These are phyloP conservation scores for Hypoxylon sp. DNA, from an alignment of 2,329 filamentous ascomycete genomes.

Conservation along the genomic window DNA sequence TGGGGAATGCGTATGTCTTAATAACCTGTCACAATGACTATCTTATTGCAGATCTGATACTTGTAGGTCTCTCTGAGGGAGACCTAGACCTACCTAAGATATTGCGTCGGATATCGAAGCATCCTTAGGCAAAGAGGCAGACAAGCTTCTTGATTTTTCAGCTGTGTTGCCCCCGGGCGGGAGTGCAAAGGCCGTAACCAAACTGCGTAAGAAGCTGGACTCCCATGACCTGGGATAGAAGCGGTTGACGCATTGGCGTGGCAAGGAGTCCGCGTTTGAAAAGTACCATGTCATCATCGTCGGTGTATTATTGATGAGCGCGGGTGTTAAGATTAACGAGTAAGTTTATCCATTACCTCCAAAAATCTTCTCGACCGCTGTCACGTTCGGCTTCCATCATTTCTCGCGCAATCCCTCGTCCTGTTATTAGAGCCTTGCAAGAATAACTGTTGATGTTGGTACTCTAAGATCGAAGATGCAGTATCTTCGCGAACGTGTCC, in stretches of 20 bases:
- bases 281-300: constrained; percentile 40
- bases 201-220: constrained; percentile 8
- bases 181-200: neutral
- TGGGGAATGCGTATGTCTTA: constrained; percentile 23
- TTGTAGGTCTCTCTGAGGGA: constrained; percentile 20
- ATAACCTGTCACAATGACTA: neutral
- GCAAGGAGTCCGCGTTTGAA: constrained; percentile 5
- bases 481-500: constrained; percentile 35
- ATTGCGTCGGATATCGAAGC: constrained; percentile 1
- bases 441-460: neutral
- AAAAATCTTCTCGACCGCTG: neutral
- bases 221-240: constrained; percentile 5
- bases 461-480: constrained; percentile 27
- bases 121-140: neutral
- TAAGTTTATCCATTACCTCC: constrained; percentile 3
- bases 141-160: neutral
- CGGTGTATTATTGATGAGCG: constrained; percentile 44
- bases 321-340: constrained; percentile 40
- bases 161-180: constrained; percentile 7
- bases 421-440: neutral
- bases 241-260: constrained; percentile 10
- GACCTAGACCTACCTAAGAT: constrained; percentile 17
- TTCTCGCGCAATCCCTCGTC: neutral
- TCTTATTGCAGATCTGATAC: neutral
- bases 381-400: neutral